Base-by-base conservation (phyloP, 371 early-diverging fungal species). In the Mucor circinelloides region DNA sequence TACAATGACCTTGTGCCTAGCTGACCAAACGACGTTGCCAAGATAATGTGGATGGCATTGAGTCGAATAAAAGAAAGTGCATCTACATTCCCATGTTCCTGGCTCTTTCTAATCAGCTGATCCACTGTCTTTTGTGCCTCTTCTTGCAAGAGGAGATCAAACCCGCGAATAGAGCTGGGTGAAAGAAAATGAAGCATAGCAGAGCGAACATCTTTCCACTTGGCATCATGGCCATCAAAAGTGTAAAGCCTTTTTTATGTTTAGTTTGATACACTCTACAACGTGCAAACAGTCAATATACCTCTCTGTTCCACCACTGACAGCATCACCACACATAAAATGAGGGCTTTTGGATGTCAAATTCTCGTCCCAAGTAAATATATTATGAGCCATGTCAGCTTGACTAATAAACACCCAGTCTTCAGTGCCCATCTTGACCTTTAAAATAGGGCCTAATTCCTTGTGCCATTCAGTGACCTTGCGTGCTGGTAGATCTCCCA, bases 331-430 rank as follows among this genome's bases (percentile, higher is more conserved):
- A 60, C 50, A 74, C 19, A 61, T 65, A 8, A 58, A 6, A 50
- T 58, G 59, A 17, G 66, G 75, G 7, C 69, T 40, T 12, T 61
- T 63, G 2, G 71, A 65, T 19, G 60, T 63, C n/a, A 59, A 12
- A 19, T 55, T 31, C 3, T 68, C 68, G 19, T 66, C 59, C 7
- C 56, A 12, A 1, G 23, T 52, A 60, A 72, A 69, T 13, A 75
- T 21, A 17, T 75, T 69, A 52, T 75, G 60, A 6, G 61, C 75
- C 17, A 60, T 25, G 5, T n/a, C 3, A 36, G 72, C 57, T 7
- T 75, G 67, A 21, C 69, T 55, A 6, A 75, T 27, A 30, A 66
- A 63, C 10, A 75, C 25, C 72, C 72, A 75, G 6, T 61, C 55
- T 60, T 75, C 69, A 12, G 34, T 59, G 19, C 72, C 72, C 60